Evolutionary conservation across 306 rosid species (phyloP), one percentile per base, ranked within the genome.

Genomic region (Vigna radiata): DNA sequence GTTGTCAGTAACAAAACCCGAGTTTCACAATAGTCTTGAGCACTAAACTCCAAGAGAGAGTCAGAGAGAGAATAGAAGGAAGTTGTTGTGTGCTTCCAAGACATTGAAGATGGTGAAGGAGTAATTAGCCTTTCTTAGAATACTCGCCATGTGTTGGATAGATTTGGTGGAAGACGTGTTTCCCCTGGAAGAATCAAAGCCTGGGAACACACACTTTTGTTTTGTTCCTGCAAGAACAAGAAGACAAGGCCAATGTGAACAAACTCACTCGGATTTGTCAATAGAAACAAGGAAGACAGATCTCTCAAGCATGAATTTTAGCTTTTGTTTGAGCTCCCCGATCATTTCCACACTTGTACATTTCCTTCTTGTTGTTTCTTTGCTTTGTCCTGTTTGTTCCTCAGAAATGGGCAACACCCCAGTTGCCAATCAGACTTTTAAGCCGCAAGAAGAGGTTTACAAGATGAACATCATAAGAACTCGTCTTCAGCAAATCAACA

Each of bases 401-500:
- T 84, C 87, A 10, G 47, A 79, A 71, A 54, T 79, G 14, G 50
- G 53, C 11, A 74, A 77, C 67, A 13, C 41, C 65, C 84, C 39
- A 46, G 75, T 81, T 64, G 73, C 68, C 65, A 91, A 94, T 19
- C 82, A 87, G 31, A 96, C 98, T 2, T 58, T 92, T 66, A 65
- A 71, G 9, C 94, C 97, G 9, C 78, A 76, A 37, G 75, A 82
- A 73, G 90, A 92, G 87, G 29, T 89, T 6, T 83, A 79, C 15
- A 92, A 87, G 75, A 33, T 91, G 37, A 86, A 83, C 59, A 44
- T 62, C 47, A 81, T 96, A 65, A 88, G 79, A 83, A 74, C 75
- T 77, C 91, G 83, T 85, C 90, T 96, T 39, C 88, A 72, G 12
- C 83, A 84, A 64, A 88, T 96, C 85, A 96, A 96, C 85, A 96